Evolutionary conservation across 768 basidiomycete genomes (phyloP).

Genomic region (Neoboletus brunneissimus): DNA sequence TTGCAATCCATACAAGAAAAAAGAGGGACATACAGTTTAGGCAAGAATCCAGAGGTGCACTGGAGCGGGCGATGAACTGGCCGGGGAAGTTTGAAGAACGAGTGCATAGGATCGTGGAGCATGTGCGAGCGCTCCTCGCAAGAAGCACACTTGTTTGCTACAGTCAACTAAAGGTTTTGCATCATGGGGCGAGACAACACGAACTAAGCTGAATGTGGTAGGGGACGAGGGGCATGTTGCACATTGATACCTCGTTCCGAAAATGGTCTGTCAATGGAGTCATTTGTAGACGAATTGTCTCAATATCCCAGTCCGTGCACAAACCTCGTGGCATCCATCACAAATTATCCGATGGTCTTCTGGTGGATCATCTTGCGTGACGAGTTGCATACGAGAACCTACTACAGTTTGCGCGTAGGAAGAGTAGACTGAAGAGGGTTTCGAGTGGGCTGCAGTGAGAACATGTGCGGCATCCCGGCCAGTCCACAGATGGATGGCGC

Average conservation of each 20-base stretch:
- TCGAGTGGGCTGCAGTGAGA: constrained; percentile 45
- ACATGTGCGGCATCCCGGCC: constrained; percentile 69
- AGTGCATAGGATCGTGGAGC: constrained; percentile 79
- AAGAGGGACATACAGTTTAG: constrained; percentile 51
- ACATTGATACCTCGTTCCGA: constrained; percentile 85
- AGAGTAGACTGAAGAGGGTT: constrained; percentile 58
- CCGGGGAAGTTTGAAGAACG: constrained; percentile 84
- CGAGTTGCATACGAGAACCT: constrained; percentile 42
- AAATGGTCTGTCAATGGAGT: constrained; percentile 50
- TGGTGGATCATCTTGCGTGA: constrained; percentile 28
- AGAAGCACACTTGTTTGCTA: constrained; percentile 57
- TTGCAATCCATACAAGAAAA: neutral
- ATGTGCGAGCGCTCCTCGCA: constrained; percentile 80
- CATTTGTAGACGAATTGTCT: neutral
- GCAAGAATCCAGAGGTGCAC: constrained; percentile 60
- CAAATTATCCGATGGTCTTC: constrained; percentile 62
- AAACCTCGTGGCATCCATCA: constrained; percentile 57
- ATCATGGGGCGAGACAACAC: constrained; percentile 2
- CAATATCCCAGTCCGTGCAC: constrained; percentile 15
- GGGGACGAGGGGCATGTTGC: constrained; percentile 82
- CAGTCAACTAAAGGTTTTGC: neutral
- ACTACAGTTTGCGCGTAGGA: constrained; percentile 69
- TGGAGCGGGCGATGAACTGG: constrained; percentile 65
- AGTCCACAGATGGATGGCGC: constrained; percentile 74
- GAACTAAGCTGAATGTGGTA: constrained; percentile 68